These are phyloP conservation scores for Gynandropsis gynandra DNA, from an alignment of 345 rosid species.

Conservation along the genomic window DNA sequence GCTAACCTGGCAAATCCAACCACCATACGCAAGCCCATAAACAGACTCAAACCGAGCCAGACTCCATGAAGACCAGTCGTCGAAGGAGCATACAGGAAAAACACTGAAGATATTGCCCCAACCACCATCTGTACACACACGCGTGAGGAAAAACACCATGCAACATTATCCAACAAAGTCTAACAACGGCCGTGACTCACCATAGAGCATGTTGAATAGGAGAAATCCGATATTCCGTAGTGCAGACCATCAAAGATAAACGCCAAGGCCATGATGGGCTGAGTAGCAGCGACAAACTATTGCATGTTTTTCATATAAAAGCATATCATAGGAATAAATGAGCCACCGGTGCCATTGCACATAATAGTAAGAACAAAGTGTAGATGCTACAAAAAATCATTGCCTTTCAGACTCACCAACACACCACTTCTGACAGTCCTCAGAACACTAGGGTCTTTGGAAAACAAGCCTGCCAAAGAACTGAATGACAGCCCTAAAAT, in stretches of 20 bases:
- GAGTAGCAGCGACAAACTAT: slow-evolving; percentile 84
- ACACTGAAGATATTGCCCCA: slow-evolving; percentile 56
- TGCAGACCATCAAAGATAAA: slow-evolving; percentile 92
- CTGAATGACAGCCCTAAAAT: slow-evolving; percentile 61
- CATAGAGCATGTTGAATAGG: slow-evolving; percentile 84
- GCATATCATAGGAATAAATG: slow-evolving; percentile 2
- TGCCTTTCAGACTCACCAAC: slow-evolving; percentile 44
- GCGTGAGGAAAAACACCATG: too few species aligned
- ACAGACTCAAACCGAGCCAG: slow-evolving; percentile 83
- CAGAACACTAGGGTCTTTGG: slow-evolving; percentile 68
- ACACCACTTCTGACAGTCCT: slow-evolving; percentile 61
- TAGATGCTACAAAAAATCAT: not conserved
- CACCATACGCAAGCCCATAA: slow-evolving; percentile 71
- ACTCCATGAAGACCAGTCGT: slow-evolving; percentile 69
- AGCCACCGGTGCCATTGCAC: too few species aligned
- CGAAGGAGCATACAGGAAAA: slow-evolving; percentile 54
- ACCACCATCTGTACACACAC: slow-evolving; percentile 49
- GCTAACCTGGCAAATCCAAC: slow-evolving; percentile 72
- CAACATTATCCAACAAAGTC: not conserved
- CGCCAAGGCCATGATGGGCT: slow-evolving; percentile 85
- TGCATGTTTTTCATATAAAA: not conserved
- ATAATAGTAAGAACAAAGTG: not conserved
- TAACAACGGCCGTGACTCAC: slow-evolving; percentile 23
- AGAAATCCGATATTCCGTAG: slow-evolving; percentile 88
- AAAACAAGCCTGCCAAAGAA: slow-evolving; percentile 64